Conservation (phyloP, 2,329 filamentous ascomycete species). For the Beauveria pseudobassiana region DNA sequence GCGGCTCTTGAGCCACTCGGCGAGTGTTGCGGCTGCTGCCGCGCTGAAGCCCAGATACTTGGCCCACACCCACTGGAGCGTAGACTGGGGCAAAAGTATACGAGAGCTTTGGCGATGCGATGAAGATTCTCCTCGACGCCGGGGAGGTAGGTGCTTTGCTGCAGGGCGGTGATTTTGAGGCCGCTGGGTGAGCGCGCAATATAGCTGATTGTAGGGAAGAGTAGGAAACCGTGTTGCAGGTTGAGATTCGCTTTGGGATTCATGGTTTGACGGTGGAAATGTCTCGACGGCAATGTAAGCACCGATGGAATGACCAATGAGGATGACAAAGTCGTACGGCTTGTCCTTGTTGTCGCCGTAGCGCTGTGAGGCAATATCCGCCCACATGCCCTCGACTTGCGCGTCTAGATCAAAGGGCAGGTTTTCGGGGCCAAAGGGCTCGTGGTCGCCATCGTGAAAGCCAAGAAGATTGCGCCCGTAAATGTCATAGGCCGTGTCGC, state of each 20-base stretch:
- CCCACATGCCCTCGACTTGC: conserved; percentile 41
- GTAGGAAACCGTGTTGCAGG: conserved; percentile 49
- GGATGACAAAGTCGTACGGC: conserved; percentile 50
- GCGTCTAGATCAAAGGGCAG: conserved; percentile 45
- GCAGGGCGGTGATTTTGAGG: conserved; percentile 28
- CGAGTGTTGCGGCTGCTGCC: conserved; percentile 42
- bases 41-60: conserved; percentile 39
- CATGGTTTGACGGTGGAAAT: conserved; percentile 42
- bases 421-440: conserved; percentile 33
- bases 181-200: conserved; percentile 58
- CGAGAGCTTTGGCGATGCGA: conserved; percentile 31
- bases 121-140: conserved; percentile 33
- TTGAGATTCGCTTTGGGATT: conserved; percentile 30
- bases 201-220: conserved; percentile 70
- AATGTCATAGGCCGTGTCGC: conserved; percentile 40
- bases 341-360: conserved; percentile 18
- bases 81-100: conserved; percentile 33
- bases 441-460: conserved; percentile 47
- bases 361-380: conserved; percentile 26
- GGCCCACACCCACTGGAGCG: conserved; percentile 37
- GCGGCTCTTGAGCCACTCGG: conserved; percentile 45
- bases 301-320: conserved; percentile 70
- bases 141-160: conserved; percentile 29
- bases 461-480: conserved; percentile 52
- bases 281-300: conserved; percentile 65